These are phyloP conservation scores for Pisolithus marmoratus DNA, from an alignment of 768 basidiomycete genomes.

Conservation along the genomic window DNA sequence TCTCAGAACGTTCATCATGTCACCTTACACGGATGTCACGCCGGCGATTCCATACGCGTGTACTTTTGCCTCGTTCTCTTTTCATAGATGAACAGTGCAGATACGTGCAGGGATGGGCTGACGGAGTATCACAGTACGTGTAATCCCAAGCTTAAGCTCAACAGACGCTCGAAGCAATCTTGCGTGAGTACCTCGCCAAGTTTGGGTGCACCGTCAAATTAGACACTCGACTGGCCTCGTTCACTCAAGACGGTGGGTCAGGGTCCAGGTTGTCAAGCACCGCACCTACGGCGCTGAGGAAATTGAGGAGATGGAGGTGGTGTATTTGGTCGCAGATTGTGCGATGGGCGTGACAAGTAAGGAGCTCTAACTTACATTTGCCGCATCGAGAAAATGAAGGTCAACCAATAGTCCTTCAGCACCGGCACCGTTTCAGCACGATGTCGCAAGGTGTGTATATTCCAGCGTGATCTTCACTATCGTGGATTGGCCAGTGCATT, in stretches of 20 bases:
- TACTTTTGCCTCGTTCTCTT: background rate
- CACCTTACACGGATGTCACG: slow-evolving; percentile 11
- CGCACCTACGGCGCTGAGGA: slow-evolving; percentile 14
- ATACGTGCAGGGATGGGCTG: background rate
- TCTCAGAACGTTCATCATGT: slow-evolving; percentile 5
- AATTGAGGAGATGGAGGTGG: slow-evolving; percentile 20
- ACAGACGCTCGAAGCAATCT: slow-evolving; percentile 23
- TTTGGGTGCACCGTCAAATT: slow-evolving; percentile 32
- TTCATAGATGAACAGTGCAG: background rate
- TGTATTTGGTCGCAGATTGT: slow-evolving; percentile 38
- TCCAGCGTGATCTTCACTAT: background rate
- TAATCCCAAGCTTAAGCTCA: slow-evolving; percentile 16
- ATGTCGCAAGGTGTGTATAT: slow-evolving; percentile 1
- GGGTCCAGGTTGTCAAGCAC: slow-evolving; percentile 29
- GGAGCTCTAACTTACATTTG: slow-evolving; percentile 35
- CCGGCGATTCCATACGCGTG: slow-evolving; percentile 24
- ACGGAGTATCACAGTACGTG: slow-evolving; percentile 7
- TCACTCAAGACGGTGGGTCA: slow-evolving; percentile 36
- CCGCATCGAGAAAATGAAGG: too few species aligned
- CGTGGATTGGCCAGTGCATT: slow-evolving; percentile 5
- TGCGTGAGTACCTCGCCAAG: slow-evolving; percentile 14
- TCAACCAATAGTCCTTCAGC: slow-evolving; percentile 9
- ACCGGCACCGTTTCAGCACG: slow-evolving; percentile 18
- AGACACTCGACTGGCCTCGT: slow-evolving; percentile 38
- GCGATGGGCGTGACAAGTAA: slow-evolving; percentile 34